Percentiles rank a stretch among this genome's conserved stretches.
Evolutionary conservation across 2,329 filamentous ascomycete species (phyloP).

Genomic region (Hortaea sp.): DNA sequence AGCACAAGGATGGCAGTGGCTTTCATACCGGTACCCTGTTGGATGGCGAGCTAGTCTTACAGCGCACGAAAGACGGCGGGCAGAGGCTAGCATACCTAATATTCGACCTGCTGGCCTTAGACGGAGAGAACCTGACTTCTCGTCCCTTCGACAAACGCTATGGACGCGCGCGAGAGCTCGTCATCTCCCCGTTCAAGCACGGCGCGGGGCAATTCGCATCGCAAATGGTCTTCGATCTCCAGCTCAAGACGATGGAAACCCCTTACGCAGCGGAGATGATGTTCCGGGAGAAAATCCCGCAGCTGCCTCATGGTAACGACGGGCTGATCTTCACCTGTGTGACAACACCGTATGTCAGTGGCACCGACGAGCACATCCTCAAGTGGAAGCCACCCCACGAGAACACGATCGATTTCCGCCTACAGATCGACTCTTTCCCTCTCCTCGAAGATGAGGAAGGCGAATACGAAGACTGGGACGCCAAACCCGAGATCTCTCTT

Average conservation of each 20-base stretch:
- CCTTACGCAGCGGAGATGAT: slow-evolving; percentile 85
- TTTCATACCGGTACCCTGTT: slow-evolving; percentile 77
- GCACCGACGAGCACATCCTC: slow-evolving; percentile 85
- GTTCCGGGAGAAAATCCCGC: slow-evolving; percentile 77
- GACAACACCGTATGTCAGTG: slow-evolving; percentile 72
- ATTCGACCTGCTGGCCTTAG: slow-evolving; percentile 83
- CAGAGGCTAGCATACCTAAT: slow-evolving; percentile 74
- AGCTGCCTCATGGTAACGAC: slow-evolving; percentile 84
- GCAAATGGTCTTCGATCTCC: slow-evolving; percentile 68
- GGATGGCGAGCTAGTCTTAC: slow-evolving; percentile 87
- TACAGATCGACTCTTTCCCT: slow-evolving; percentile 65
- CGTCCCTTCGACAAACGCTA: slow-evolving; percentile 80
- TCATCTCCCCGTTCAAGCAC: slow-evolving; percentile 15
- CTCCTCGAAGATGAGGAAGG: slow-evolving; percentile 60
- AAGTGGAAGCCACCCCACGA: slow-evolving; percentile 97
- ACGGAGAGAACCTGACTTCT: slow-evolving; percentile 64
- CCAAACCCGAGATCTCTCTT: slow-evolving; percentile 63
- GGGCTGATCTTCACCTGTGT: slow-evolving; percentile 97
- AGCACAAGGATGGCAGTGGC: slow-evolving; percentile 37
- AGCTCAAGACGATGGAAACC: slow-evolving; percentile 83
- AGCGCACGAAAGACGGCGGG: slow-evolving; percentile 56
- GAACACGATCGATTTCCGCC: slow-evolving; percentile 87
- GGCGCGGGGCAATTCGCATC: slow-evolving; percentile 52
- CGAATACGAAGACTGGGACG: slow-evolving; percentile 67
- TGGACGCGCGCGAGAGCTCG: slow-evolving; percentile 58